phyloP scores from a whole-genome alignment of 805 yeast genomes.

The Brettanomyces custersianus region DNA sequence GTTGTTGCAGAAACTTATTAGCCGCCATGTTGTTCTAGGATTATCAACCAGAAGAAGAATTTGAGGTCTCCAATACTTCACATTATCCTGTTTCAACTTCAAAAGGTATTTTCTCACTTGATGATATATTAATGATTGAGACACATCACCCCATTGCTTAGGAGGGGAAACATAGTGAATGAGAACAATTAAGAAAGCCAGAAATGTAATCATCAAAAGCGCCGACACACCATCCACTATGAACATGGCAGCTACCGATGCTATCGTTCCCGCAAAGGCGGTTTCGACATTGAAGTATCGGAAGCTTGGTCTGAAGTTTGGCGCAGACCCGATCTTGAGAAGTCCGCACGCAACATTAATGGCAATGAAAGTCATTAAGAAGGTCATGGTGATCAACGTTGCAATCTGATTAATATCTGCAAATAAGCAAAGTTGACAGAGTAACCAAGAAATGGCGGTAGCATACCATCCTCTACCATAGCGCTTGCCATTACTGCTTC shows the following conservation, averaged over 20 bases:
- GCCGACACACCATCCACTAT: conserved; percentile 92
- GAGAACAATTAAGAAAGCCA: conserved; percentile 57
- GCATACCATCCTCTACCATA: conserved; percentile 52
- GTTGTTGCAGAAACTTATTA: conserved; percentile 88
- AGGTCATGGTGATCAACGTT: conserved; percentile 93
- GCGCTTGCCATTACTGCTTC: too few species aligned
- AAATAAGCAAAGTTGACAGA: conserved; percentile 78
- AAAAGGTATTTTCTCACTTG: conserved; percentile 89
- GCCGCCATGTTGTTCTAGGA: conserved; percentile 86
- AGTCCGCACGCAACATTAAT: conserved; percentile 91
- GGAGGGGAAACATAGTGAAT: conserved; percentile 93
- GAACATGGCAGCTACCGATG: conserved; percentile 80
- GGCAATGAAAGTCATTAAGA: conserved; percentile 89
- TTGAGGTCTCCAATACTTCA: conserved; percentile 98
- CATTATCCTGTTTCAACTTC: conserved; percentile 81
- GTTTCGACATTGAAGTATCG: conserved; percentile 75
- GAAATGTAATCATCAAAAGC: conserved; percentile 55
- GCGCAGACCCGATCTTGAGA: conserved; percentile 83
- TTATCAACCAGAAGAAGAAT: conserved; percentile 80
- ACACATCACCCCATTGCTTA: conserved; percentile 96
- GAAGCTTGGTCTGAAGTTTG: conserved; percentile 97
- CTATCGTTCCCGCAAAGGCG: conserved; percentile 65
- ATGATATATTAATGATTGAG: conserved; percentile 90
- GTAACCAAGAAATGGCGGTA: conserved; percentile 65
- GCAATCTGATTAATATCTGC: conserved; percentile 93